phyloP scores from a whole-genome alignment of 2,329 filamentous ascomycete genomes.

The Aureobasidium sp. region DNA sequence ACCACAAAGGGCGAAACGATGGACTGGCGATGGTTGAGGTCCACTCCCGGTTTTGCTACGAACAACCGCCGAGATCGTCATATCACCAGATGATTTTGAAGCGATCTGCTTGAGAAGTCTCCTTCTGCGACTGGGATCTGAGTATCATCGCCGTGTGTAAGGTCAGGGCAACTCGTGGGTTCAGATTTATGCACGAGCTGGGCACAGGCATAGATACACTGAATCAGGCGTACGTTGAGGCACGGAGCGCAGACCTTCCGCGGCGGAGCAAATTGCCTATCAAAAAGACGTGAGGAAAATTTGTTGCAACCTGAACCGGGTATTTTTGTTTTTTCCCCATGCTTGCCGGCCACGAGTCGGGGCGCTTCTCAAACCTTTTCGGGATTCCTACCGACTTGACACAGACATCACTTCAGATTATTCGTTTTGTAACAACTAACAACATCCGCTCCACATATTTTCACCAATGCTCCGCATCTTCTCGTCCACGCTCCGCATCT shows the following conservation, averaged over 20 bases:
- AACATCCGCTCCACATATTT: not conserved
- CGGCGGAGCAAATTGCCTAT: not conserved
- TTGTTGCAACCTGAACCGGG: not conserved
- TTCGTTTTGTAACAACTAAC: not conserved
- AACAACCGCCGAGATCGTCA: not conserved
- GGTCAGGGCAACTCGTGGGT: no score
- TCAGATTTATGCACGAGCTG: not conserved
- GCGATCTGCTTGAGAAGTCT: no score
- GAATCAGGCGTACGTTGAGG: not conserved
- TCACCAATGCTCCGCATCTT: not conserved
- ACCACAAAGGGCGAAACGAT: not conserved
- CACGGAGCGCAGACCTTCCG: not conserved
- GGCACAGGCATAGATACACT: not conserved
- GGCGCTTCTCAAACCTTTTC: not conserved
- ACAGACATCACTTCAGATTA: not conserved
- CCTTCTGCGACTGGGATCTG: not conserved
- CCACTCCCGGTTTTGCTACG: not conserved
- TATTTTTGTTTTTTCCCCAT: not conserved
- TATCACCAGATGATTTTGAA: not conserved
- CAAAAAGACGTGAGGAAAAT: not conserved
- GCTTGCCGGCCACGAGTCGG: not conserved
- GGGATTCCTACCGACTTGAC: not conserved
- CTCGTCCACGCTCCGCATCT: not conserved
- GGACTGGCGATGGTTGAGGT: not conserved
- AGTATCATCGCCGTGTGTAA: not conserved